These are phyloP conservation scores for Cystobasidium tubakii DNA, from an alignment of 768 basidiomycete species.

Conservation along the genomic window DNA sequence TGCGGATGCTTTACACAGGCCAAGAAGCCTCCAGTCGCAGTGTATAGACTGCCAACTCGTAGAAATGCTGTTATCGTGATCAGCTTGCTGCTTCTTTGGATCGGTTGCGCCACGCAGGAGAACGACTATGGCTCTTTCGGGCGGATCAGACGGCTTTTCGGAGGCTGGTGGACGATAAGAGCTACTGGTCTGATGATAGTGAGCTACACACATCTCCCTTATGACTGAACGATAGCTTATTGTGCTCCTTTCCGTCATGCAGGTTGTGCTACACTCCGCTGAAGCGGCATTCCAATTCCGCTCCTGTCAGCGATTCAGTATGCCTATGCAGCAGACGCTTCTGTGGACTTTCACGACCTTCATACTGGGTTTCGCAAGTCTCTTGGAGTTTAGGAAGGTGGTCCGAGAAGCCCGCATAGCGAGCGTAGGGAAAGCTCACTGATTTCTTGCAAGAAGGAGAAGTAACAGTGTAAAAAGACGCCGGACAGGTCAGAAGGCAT, in stretches of 20 bases:
- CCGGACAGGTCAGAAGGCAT: too few relatives aligned
- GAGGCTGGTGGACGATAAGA: conserved; percentile 34
- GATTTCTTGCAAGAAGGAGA: too few relatives aligned
- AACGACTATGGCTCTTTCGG: conserved; percentile 16
- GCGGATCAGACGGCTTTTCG: conserved; percentile 12
- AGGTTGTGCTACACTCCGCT: conserved; percentile 7
- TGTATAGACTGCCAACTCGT: conserved; percentile 7
- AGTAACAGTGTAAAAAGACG: too few relatives aligned
- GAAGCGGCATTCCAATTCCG: conserved; percentile 35
- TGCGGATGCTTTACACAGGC: conserved; percentile 9
- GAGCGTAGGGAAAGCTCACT: conserved; percentile 17
- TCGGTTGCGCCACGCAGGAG: background rate
- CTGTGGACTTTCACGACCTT: conserved; percentile 30
- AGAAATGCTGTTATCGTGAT: conserved; percentile 8
- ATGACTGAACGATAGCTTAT: too few relatives aligned
- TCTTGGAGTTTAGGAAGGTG: conserved; percentile 28
- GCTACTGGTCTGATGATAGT: conserved; percentile 16
- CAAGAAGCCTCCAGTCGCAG: conserved; percentile 11
- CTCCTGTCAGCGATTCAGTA: conserved; percentile 18
- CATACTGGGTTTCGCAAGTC: conserved; percentile 20
- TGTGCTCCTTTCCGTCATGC: too few relatives aligned
- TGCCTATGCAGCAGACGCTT: conserved; percentile 23
- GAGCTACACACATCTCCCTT: background rate
- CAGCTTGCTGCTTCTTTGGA: conserved; percentile 8
- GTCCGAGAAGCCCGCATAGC: conserved; percentile 30